These are phyloP conservation scores for Rusavskia elegans DNA, from an alignment of 495 filamentous ascomycete species.

Conservation along the genomic window DNA sequence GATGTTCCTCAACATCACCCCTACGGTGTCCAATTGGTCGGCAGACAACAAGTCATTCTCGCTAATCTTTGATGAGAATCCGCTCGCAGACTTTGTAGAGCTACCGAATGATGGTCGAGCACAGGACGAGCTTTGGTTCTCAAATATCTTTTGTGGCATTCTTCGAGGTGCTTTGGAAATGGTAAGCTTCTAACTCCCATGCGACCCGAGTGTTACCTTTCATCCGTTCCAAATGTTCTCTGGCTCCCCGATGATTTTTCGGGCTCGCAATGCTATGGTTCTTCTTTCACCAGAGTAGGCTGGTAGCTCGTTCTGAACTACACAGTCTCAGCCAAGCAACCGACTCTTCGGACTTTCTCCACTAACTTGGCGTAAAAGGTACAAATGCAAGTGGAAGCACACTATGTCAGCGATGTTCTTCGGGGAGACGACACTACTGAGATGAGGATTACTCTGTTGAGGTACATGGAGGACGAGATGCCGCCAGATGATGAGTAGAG, in stretches of 20 bases:
- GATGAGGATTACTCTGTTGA: slow-evolving; percentile 83
- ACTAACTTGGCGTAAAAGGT: slow-evolving; percentile 34
- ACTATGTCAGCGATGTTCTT: slow-evolving; percentile 89
- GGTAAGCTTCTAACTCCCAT: slow-evolving; percentile 32
- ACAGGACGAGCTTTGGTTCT: slow-evolving; percentile 96
- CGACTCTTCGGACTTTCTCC: not conserved
- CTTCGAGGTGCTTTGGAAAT: slow-evolving; percentile 86
- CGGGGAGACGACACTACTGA: slow-evolving; percentile 92
- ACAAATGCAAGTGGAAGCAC: slow-evolving; percentile 96
- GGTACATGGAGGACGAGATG: slow-evolving; percentile 96
- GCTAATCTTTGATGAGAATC: slow-evolving; percentile 91
- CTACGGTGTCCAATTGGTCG: slow-evolving; percentile 87
- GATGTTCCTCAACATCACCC: slow-evolving; percentile 97
- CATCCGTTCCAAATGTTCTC: not conserved
- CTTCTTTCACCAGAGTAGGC: no score
- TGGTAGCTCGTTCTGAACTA: no score
- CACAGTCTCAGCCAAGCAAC: not conserved
- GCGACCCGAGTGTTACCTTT: not conserved
- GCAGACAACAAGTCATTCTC: slow-evolving; percentile 94
- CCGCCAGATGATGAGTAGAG: slow-evolving; percentile 82
- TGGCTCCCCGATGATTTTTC: not conserved
- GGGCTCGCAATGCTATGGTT: no score
- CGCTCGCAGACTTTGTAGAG: slow-evolving; percentile 92
- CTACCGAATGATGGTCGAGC: slow-evolving; percentile 88
- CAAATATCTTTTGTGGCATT: slow-evolving; percentile 90